A percentile compares a stretch with the other conserved stretches of the same genome.
These are phyloP conservation scores for Xylaria sp. DNA, from an alignment of 2,329 filamentous ascomycete genomes.

Conservation along the genomic window DNA sequence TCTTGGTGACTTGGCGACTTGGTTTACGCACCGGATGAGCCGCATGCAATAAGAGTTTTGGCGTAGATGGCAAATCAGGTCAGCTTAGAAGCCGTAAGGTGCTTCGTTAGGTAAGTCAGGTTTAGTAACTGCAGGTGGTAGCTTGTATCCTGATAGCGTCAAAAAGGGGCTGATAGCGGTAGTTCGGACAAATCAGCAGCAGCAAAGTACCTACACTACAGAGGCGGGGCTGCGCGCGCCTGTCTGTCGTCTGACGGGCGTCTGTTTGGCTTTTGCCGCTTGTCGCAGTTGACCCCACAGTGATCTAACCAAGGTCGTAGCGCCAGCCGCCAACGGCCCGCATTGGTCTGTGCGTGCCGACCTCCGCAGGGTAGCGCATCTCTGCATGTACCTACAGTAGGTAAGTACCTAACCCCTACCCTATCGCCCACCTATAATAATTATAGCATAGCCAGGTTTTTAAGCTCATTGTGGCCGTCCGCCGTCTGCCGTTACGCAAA, in stretches of 20 bases:
- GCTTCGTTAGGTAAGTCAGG: no score
- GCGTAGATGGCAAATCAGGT: background rate
- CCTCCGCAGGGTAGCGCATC: no score
- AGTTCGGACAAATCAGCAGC: constrained; percentile 31
- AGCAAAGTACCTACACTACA: constrained; percentile 4
- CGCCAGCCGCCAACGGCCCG: constrained; percentile 26
- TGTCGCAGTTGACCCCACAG: constrained; percentile 23
- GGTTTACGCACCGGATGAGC: background rate
- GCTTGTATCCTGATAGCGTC: background rate
- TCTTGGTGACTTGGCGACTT: no score
- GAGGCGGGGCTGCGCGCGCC: constrained; percentile 4
- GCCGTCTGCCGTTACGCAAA: background rate
- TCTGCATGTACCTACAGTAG: background rate
- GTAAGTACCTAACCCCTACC: background rate
- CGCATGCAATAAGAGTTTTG: constrained; percentile 12
- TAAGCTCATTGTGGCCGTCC: background rate
- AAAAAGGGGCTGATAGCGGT: constrained; percentile 19
- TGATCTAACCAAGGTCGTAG: background rate
- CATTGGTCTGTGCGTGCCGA: constrained; percentile 11
- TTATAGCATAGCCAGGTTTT: constrained; percentile 7
- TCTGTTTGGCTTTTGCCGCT: constrained; percentile 22
- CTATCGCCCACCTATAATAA: no score
- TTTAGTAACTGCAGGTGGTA: no score
- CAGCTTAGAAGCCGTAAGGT: background rate
- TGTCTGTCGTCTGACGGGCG: constrained; percentile 27